A percentile compares a stretch with the other conserved stretches of the same genome.
Evolutionary conservation across 2,329 filamentous ascomycete species (phyloP).

Genomic region (Colletotrichum sp.): DNA sequence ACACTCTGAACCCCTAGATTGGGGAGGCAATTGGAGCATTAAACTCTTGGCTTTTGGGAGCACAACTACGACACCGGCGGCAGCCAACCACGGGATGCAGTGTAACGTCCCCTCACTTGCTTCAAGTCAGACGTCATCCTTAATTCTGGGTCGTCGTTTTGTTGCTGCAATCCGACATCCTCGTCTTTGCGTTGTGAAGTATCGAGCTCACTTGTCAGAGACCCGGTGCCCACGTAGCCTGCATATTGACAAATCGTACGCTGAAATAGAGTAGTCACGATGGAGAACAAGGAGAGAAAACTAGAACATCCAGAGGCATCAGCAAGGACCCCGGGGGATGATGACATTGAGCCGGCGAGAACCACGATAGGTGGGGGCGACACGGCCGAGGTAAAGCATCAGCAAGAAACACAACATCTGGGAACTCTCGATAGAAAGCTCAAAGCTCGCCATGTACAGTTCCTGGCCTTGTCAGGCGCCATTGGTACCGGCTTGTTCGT

Average conservation of each 20-base stretch:
- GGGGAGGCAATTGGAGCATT: neutral
- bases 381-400: neutral
- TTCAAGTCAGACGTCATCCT: neutral
- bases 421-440: slow-evolving; percentile 41
- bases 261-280: neutral
- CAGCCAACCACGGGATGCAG: too few species aligned
- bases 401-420: slow-evolving; percentile 32
- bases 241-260: rapidly evolving
- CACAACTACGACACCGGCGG: neutral
- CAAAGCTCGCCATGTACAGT: slow-evolving; percentile 46
- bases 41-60: neutral
- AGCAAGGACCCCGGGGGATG: neutral
- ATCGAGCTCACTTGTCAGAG: neutral
- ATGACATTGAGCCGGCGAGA: neutral
- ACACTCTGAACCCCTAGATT: neutral
- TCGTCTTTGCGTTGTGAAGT: neutral
- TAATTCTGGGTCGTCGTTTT: neutral
- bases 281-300: neutral
- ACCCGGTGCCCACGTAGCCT: neutral
- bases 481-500: slow-evolving; percentile 51
- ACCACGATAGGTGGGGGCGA: neutral
- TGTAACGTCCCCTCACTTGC: neutral
- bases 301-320: neutral
- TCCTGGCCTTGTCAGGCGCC: slow-evolving; percentile 45
- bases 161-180: neutral